phyloP scores from a whole-genome alignment of 257 asterid species.

The Solanum pinnatisectum region DNA sequence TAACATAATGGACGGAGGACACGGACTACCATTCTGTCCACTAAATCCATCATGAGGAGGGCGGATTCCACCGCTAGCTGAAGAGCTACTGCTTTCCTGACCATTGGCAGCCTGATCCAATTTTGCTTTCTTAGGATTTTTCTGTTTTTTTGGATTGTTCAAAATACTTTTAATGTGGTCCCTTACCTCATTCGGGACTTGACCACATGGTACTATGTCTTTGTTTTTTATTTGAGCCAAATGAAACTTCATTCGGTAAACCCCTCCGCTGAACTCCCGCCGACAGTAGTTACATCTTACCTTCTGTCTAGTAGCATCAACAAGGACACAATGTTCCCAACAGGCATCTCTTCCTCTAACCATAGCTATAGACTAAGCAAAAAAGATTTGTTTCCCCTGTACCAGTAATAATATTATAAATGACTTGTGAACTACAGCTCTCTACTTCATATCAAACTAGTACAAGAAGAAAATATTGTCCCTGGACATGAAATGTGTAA shows the following conservation, averaged over 20 bases:
- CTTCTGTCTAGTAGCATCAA: constrained; percentile 40
- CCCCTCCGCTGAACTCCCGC: constrained; percentile 45
- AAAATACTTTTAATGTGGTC: constrained; percentile 24
- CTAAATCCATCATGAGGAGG: constrained; percentile 24
- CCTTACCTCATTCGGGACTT: constrained; percentile 23
- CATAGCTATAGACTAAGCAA: constrained; percentile 6
- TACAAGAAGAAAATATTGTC: background rate
- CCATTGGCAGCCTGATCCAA: constrained; percentile 18
- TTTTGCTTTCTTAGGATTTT: constrained; percentile 22
- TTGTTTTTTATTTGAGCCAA: constrained; percentile 40
- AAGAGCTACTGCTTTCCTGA: constrained; percentile 30
- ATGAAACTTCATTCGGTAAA: constrained; percentile 40
- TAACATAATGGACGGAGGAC: constrained; percentile 24
- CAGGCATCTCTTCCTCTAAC: constrained; percentile 45
- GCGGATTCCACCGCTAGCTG: constrained; percentile 25
- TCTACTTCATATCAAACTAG: background rate
- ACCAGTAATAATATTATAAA: background rate
- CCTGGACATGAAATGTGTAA: background rate
- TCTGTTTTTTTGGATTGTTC: constrained; percentile 27
- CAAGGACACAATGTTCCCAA: constrained; percentile 41
- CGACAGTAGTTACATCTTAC: constrained; percentile 38
- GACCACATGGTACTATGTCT: constrained; percentile 32
- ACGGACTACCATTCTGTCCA: constrained; percentile 20
- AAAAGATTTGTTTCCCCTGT: background rate
- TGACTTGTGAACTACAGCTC: background rate